These are phyloP conservation scores for Raddia distichophylla DNA, from an alignment of 176 grass and related monocot species.

Conservation along the genomic window DNA sequence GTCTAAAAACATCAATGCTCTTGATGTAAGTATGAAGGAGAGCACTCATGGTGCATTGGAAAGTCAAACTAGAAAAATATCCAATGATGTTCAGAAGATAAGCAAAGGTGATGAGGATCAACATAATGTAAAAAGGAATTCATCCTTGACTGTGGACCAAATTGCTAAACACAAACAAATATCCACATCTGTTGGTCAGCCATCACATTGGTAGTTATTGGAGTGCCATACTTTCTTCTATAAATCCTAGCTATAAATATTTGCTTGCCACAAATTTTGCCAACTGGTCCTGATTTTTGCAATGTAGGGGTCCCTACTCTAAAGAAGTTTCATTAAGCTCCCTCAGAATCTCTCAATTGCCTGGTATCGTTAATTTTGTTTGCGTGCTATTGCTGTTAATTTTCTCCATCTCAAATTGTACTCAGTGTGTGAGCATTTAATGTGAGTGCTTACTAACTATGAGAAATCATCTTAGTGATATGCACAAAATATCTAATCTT, in stretches of 20 bases:
- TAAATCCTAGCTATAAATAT: constrained; percentile 19
- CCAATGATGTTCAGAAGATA: constrained; percentile 45
- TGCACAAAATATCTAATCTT: neutral
- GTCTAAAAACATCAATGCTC: constrained; percentile 44
- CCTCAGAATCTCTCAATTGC: constrained; percentile 59
- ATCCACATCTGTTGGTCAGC: constrained; percentile 54
- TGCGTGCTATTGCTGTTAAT: constrained; percentile 10
- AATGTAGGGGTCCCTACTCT: constrained; percentile 82
- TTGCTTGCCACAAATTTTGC: constrained; percentile 41
- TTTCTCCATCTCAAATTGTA: neutral
- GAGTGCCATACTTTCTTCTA: constrained; percentile 26
- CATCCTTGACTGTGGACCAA: constrained; percentile 45
- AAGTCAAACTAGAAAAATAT: constrained; percentile 24
- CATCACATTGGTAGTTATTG: constrained; percentile 77
- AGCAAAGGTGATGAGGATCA: constrained; percentile 52
- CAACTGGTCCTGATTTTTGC: constrained; percentile 51
- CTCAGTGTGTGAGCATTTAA: neutral
- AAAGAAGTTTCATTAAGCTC: constrained; percentile 64
- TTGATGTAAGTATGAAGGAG: constrained; percentile 59
- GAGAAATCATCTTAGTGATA: neutral
- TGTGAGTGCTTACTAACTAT: neutral
- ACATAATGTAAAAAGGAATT: constrained; percentile 44
- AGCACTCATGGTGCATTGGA: constrained; percentile 33
- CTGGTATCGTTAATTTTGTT: constrained; percentile 53
- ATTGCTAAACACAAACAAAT: constrained; percentile 53